Conservation (phyloP, 306 rosid species). For the Acacia acuminata region DNA sequence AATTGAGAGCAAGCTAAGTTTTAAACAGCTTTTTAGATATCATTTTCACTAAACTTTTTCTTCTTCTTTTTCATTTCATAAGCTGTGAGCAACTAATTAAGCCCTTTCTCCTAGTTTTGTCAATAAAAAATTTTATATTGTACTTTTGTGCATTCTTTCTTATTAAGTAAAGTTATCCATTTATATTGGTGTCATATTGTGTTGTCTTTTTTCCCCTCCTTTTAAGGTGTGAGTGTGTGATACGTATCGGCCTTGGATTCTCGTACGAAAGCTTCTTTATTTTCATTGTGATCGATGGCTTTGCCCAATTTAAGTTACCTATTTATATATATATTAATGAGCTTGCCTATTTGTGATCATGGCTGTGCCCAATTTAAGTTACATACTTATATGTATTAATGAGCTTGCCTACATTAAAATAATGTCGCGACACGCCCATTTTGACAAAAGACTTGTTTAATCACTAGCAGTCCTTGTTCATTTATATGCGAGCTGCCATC, state of each 20-base stretch:
- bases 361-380: constrained; percentile 21
- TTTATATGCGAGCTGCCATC: neutral
- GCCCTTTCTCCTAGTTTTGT: constrained; percentile 16
- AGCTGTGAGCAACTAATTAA: constrained; percentile 42
- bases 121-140: constrained; percentile 3
- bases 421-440: neutral
- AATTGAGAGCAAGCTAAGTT: constrained; percentile 25
- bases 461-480: neutral
- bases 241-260: constrained; percentile 40
- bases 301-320: constrained; percentile 10
- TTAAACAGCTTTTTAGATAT: constrained; percentile 25
- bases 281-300: constrained; percentile 2
- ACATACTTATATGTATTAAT: neutral
- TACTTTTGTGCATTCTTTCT: constrained; percentile 29
- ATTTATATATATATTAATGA: neutral
- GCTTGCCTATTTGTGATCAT: neutral
- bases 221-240: constrained; percentile 38
- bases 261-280: constrained; percentile 27
- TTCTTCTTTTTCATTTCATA: constrained; percentile 29
- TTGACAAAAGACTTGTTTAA: neutral
- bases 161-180: constrained; percentile 34
- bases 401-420: neutral
- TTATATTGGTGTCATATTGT: constrained; percentile 22
- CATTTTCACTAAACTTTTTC: constrained; percentile 30
- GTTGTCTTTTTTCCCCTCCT: constrained; percentile 25